These are phyloP conservation scores for Chamaecrista fasciculata DNA, from an alignment of 306 rosid species.

Conservation along the genomic window DNA sequence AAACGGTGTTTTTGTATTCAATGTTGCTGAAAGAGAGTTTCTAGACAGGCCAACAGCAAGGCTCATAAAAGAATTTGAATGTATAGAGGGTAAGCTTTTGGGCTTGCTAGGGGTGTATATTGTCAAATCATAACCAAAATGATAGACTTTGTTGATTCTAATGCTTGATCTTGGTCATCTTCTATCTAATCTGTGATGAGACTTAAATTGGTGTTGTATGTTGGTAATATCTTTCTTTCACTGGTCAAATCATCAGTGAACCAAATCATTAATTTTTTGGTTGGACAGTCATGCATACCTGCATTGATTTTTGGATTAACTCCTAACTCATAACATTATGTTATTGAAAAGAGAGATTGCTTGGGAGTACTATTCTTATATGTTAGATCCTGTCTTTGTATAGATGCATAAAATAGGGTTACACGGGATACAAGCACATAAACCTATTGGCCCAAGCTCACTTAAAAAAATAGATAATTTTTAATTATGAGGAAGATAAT, in stretches of 20 bases:
- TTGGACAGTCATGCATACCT: slow-evolving; percentile 1
- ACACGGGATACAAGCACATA: background rate
- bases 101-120: background rate
- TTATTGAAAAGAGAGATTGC: background rate
- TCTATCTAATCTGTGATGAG: background rate
- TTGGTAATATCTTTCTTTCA: slow-evolving; percentile 5
- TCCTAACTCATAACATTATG: background rate
- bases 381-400: background rate
- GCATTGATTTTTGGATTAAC: slow-evolving; percentile 3
- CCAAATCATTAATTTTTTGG: background rate
- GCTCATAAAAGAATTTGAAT: slow-evolving; percentile 71
- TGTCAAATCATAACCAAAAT: slow-evolving; percentile 3
- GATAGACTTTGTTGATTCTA: background rate
- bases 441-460: background rate
- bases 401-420: background rate
- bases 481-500: background rate
- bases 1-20: slow-evolving; percentile 66
- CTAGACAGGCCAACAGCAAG: slow-evolving; percentile 90
- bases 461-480: background rate
- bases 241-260: background rate
- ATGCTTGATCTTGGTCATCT: background rate
- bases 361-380: background rate
- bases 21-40: slow-evolving; percentile 69
- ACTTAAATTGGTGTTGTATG: background rate
- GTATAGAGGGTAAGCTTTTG: slow-evolving; percentile 54